Evolutionary conservation across 176 grass and related monocot genomes (phyloP), one percentile per base, ranked within the genome.

Genomic region (Carex myosuroides): DNA sequence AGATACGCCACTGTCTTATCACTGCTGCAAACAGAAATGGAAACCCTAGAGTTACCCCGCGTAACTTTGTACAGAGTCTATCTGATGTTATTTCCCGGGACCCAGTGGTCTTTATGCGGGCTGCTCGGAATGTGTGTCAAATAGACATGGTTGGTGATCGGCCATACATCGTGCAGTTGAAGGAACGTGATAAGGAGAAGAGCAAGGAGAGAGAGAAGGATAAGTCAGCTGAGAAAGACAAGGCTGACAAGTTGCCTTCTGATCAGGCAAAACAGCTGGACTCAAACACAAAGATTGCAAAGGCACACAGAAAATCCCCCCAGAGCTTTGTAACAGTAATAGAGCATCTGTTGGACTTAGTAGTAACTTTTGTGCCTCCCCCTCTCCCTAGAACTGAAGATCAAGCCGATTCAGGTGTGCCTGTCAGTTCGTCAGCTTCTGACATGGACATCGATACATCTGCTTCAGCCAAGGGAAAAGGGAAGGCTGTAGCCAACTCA

Each of bases 81-180:
- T 84, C 90, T 21, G 87, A 90, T 92, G 96, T 99, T 85, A 92
- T 99, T 64, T 92, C 91, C 48, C 85, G 93, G 83, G 93, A 99
- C 18, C 96, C 93, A 24, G 85, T 87, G 20, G 90, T 99, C 73
- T 99, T 99, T 84, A 91, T 99, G 88, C 91, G 91, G 89, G 96
- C 96, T 67, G 90, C 96, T 50, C 96, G 87, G 80, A 87, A 91
- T 94, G 93, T 95, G 71, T 99, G 96, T 85, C 93, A 91, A 83
- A 92, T 99, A 89, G 96, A 99, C 82, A 99, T 93, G 93, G 85
- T 99, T 37, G 96, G 96, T 39, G 96, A 99, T 62, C 89, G 96
- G 22, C 91, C 96, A 67, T 95, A 93, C 90, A 84, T 99, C 54
- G 88, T 99, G 73, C 84, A 90, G 60, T 88, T 99, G 83, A 99